Percentiles rank a stretch among this genome's conserved stretches.
Evolutionary conservation across 2,329 filamentous ascomycete genomes (phyloP).

Genomic region (Fusarium protoensiforme): DNA sequence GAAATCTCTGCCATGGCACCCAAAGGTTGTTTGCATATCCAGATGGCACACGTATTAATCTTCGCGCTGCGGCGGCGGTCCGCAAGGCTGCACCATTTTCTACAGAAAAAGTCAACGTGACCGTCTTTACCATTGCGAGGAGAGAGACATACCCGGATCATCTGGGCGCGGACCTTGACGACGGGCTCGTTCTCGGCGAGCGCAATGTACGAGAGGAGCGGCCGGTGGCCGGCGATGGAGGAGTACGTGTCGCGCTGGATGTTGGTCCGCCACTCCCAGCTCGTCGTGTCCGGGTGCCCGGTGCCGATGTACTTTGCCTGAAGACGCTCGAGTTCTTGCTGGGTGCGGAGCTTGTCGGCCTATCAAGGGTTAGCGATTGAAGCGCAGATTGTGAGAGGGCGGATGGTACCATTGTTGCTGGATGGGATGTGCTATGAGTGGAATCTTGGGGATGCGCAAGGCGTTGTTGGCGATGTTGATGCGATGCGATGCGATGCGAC

Average conservation of each 20-base stretch:
- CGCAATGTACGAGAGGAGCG: conserved; percentile 87
- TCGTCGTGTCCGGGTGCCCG: conserved; percentile 95
- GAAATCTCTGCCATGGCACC: neutral
- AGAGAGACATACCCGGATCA: conserved; percentile 73
- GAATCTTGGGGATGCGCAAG: neutral
- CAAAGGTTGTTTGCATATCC: neutral
- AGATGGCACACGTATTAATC: conserved; percentile 50
- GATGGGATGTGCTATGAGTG: neutral
- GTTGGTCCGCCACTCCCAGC: conserved; percentile 97
- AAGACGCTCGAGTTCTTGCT: conserved; percentile 96
- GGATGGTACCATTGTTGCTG: conserved; percentile 39
- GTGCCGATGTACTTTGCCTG: conserved; percentile 97
- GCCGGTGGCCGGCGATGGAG: conserved; percentile 89
- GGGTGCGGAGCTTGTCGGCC: conserved; percentile 98
- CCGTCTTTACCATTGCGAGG: neutral
- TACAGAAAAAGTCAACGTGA: conserved; percentile 42
- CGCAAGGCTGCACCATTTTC: conserved; percentile 76
- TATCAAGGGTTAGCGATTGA: conserved; percentile 43
- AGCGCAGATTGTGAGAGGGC: neutral
- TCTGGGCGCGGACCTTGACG: conserved; percentile 80
- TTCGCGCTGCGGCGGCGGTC: conserved; percentile 67
- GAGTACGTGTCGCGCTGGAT: conserved; percentile 94
- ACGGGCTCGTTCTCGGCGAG: conserved; percentile 88
- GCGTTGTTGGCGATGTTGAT: neutral
- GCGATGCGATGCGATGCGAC: neutral